phyloP scores from a whole-genome alignment of 176 grass and related monocot genomes.

The Eragrostis curvula region DNA sequence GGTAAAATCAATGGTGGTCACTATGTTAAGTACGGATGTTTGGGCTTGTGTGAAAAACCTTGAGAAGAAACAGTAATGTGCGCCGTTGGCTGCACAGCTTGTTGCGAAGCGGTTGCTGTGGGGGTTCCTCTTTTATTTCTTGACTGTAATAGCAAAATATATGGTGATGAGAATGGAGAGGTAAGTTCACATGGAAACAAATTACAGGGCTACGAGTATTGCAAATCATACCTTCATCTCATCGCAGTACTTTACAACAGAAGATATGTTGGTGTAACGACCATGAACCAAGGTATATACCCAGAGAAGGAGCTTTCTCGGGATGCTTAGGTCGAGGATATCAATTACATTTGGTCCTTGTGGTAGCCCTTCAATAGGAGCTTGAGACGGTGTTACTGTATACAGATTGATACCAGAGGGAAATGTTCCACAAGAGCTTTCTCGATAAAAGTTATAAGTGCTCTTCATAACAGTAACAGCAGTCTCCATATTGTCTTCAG shows the following conservation, averaged over 20 bases:
- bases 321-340: constrained; percentile 80
- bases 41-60: constrained; percentile 10
- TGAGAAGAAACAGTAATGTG: constrained; percentile 43
- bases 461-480: constrained; percentile 84
- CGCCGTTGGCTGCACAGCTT: constrained; percentile 38
- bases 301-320: constrained; percentile 96
- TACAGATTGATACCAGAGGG: constrained; percentile 86
- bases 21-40: constrained; percentile 4
- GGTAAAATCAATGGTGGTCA: neutral
- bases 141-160: constrained; percentile 50
- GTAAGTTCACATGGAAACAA: neutral
- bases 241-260: constrained; percentile 88
- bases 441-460: constrained; percentile 92
- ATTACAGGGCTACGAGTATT: neutral
- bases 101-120: constrained; percentile 32
- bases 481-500: constrained; percentile 88
- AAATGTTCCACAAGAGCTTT: constrained; percentile 84
- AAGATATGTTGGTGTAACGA: constrained; percentile 76
- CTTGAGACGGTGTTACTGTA: constrained; percentile 54
- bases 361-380: constrained; percentile 50
- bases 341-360: constrained; percentile 58
- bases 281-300: constrained; percentile 79
- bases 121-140: constrained; percentile 79
- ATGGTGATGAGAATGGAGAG: constrained; percentile 12
- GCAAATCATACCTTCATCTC: constrained; percentile 77